phyloP scores from a whole-genome alignment of 805 yeast genomes.

The Lipomyces sp. region DNA sequence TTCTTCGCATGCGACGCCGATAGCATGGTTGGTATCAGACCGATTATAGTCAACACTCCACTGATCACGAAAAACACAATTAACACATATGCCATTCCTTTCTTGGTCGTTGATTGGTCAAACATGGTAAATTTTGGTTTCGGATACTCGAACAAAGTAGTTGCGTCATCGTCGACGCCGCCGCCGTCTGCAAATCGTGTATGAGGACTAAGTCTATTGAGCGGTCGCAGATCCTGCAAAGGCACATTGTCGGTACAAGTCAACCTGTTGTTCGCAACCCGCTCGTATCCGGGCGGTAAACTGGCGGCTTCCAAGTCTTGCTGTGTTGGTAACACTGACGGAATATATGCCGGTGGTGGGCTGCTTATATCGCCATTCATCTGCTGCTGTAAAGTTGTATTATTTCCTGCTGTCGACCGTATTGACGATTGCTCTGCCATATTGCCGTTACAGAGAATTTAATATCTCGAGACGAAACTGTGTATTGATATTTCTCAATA shows the following conservation, averaged over 20 bases:
- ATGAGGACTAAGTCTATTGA: neutral
- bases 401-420: neutral
- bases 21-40: neutral
- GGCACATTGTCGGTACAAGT: neutral
- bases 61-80: neutral
- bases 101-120: neutral
- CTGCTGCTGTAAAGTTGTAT: neutral
- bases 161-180: neutral
- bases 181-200: neutral
- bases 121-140: neutral
- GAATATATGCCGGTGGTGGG: neutral
- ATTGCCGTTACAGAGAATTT: neutral
- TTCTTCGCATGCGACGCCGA: neutral
- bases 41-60: neutral
- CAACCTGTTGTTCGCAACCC: neutral
- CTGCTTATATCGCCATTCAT: neutral
- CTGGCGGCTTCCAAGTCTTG: neutral
- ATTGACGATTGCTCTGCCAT: neutral
- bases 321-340: neutral
- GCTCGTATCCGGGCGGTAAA: neutral
- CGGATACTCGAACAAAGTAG: neutral
- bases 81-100: neutral
- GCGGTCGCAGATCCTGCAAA: neutral
- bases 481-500: neutral
- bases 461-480: neutral